phyloP scores from a whole-genome alignment of 306 rosid species.

The Quercus glauca region DNA sequence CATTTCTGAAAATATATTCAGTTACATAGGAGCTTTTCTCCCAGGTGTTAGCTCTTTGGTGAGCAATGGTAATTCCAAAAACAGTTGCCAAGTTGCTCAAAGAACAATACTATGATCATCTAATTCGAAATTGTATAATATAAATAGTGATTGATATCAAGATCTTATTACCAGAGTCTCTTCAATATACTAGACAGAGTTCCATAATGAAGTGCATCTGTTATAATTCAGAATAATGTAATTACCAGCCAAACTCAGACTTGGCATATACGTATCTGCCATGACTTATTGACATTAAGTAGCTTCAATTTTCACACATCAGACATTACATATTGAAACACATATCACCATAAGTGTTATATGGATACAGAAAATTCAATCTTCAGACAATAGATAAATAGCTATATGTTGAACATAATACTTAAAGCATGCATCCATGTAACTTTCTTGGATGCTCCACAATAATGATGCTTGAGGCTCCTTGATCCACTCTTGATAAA shows the following conservation, averaged over 20 bases:
- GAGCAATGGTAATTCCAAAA: too few species aligned
- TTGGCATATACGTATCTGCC: not conserved
- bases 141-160: not conserved
- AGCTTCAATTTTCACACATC: slow-evolving; percentile 11
- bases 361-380: slow-evolving; percentile 22
- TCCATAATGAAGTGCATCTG: not conserved
- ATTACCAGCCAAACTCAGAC: not conserved
- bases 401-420: not conserved
- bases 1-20: too few species aligned
- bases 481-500: slow-evolving; percentile 24
- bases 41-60: too few species aligned
- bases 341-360: slow-evolving; percentile 24
- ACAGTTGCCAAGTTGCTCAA: too few species aligned
- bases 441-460: slow-evolving; percentile 31
- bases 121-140: not conserved
- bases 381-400: slow-evolving; percentile 17
- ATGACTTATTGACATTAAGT: slow-evolving; percentile 8
- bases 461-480: slow-evolving; percentile 1
- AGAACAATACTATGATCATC: too few species aligned
- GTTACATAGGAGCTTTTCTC: too few species aligned
- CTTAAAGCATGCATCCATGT: slow-evolving; percentile 15
- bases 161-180: not conserved
- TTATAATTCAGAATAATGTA: not conserved
- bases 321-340: slow-evolving; percentile 6
- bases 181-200: not conserved